Conservation (phyloP, 768 basidiomycete species). For the Amyloporia xantha region DNA sequence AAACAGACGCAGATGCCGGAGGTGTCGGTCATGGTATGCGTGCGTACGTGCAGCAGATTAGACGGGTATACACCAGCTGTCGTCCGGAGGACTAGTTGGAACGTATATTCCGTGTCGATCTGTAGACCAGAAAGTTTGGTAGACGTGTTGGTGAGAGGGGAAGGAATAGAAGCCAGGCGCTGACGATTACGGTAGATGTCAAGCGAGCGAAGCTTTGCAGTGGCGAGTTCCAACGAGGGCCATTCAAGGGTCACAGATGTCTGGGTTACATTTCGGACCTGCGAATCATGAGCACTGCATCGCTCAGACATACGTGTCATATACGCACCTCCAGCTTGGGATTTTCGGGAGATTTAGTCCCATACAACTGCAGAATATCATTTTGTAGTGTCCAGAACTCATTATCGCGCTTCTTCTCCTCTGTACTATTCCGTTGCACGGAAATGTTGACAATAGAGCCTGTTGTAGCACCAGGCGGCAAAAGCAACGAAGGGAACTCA, state of each 20-base stretch:
- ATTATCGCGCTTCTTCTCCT: constrained; percentile 75
- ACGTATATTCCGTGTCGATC: constrained; percentile 79
- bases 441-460: constrained; percentile 98
- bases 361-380: constrained; percentile 71
- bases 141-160: constrained; percentile 76
- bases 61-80: constrained; percentile 88
- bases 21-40: constrained; percentile 93
- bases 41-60: constrained; percentile 74
- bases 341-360: constrained; percentile 54
- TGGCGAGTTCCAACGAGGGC: constrained; percentile 80
- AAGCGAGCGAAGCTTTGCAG: constrained; percentile 77
- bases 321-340: constrained; percentile 66
- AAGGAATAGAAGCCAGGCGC: constrained; percentile 80
- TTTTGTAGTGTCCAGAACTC: constrained; percentile 85
- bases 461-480: constrained; percentile 87
- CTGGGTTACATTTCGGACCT: constrained; percentile 93
- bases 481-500: constrained; percentile 92
- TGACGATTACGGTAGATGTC: constrained; percentile 92
- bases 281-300: neutral
- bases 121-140: constrained; percentile 83
- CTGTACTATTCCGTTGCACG: constrained; percentile 78
- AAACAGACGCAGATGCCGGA: constrained; percentile 95
- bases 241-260: constrained; percentile 97
- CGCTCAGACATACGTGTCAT: neutral
- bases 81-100: constrained; percentile 91